Base-by-base conservation (phyloP, 2,329 filamentous ascomycete genomes). In the Sclerotinia glacialis region DNA sequence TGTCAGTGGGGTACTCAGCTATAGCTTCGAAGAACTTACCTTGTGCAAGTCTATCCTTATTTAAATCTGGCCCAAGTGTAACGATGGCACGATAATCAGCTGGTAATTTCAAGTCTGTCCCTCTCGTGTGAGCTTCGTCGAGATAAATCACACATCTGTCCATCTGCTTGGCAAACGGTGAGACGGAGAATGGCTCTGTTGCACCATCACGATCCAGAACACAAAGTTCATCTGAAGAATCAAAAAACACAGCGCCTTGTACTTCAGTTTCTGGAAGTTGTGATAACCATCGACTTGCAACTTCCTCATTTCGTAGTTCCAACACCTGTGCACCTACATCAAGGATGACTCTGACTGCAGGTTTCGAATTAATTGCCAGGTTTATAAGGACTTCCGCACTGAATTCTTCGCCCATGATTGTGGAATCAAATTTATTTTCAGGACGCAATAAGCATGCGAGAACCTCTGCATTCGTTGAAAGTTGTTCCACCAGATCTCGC, bases 321-420 rank as follows among this genome's bases (percentile, higher is more conserved):
- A 93, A 74, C 6, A 93, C 83, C 59, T 89, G 85, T 0, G 90
- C 89, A 0, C 90, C 89, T 0, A 90, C 88, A 69, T 93, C 89
- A 0, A 93, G 79, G 0, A 93, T 82, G 0, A 92, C 88, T 0
- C 82, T 80, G 0, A 84, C 78, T 0, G 77, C 73, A 0, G 78
- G 77, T 0, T 78, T 53, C 54, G 84, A 75, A 0, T 55, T 55
- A 0, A 78, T 73, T 0, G 89, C 78, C 5, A 80, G 74, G 0
- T 75, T 42, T 0, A 92, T 72, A 0, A 90, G 72, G 1, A 72
- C 68, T 14, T 80, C 73, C 0, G 80, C 80, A 62, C 81, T 74
- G 0, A 77, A 68, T 5, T 71, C 53, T 21, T 68, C 42, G 6
- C 67, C 66, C 7, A 2, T 44, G 7, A n/a, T 55, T 5, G 72